phyloP scores from a whole-genome alignment of 2,329 filamentous ascomycete species.

The Cylindrodendrum hubeiense region DNA sequence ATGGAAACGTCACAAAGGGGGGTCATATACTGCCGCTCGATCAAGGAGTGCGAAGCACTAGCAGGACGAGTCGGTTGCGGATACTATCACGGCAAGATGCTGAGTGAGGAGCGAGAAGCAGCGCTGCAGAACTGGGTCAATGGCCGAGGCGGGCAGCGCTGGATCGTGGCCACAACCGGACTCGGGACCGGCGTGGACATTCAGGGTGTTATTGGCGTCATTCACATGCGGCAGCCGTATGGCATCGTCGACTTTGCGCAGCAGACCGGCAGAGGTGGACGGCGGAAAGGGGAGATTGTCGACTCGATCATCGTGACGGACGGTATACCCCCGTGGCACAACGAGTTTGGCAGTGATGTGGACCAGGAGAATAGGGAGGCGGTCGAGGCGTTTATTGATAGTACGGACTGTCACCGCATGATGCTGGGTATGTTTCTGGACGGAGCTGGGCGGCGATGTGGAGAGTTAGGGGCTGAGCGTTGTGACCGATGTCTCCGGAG shows the following conservation, averaged over 20 bases:
- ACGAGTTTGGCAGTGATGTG: neutral
- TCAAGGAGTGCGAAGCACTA: neutral
- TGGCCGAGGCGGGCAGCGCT: neutral
- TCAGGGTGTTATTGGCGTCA: neutral
- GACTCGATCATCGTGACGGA: neutral
- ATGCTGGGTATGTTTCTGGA: neutral
- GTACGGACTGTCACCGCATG: neutral
- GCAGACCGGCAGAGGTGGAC: neutral
- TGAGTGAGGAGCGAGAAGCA: no score
- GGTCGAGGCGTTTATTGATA: neutral
- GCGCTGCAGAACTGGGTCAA: no score
- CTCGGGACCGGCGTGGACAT: neutral
- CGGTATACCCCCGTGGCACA: neutral
- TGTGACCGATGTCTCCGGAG: neutral
- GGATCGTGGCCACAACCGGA: neutral
- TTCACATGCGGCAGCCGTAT: neutral
- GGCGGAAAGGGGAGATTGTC: neutral
- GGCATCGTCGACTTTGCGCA: slow-evolving; percentile 7
- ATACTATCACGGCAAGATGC: neutral
- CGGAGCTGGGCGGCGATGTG: neutral
- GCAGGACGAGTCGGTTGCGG: neutral
- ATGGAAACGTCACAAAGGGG: neutral
- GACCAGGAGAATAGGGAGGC: neutral
- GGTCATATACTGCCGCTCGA: neutral
- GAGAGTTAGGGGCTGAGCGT: neutral